Evolutionary conservation across 2,329 filamentous ascomycete genomes (phyloP), one percentile per base, ranked within the genome.

Genomic region (Hymenoscyphus fraxineus): DNA sequence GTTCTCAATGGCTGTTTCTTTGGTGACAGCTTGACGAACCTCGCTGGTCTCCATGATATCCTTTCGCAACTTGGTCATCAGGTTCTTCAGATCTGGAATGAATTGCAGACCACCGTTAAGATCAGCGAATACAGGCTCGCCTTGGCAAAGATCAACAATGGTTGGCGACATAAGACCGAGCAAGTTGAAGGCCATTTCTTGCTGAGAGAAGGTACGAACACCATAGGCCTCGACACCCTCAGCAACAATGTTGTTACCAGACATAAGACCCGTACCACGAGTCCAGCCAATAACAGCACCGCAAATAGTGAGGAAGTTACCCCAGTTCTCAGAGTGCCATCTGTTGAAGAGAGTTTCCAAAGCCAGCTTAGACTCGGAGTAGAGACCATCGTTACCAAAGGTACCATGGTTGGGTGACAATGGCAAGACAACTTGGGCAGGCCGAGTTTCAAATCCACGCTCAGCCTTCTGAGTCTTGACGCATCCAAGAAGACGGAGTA

Each of bases 251-350:
- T 99, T 98, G 84, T 98, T 98, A 74, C 91, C 93, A 70, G 90
- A 91, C 94, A 99, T 99, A 73, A 99, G 87, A 76, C 95, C 95
- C 68, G 95, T 99, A 70, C 94, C 95, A 80, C 95, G 94, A 72
- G 95, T 99, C 95, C 95, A 99, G 68, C 95, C 95, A 76, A 99
- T 99, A 78, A 98, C 92, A 68, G 94, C 94, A 82, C 95, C 95
- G 73, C 95, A 99, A 72, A 99, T 95, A 66, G 94, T 98, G 73
- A 99, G 92, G 82, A 96, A 99, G 80, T 94, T 94, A 70, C 88
- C 89, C 95, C 95, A 99, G 81, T 87, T 93, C 81, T 99, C 95
- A 0, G 95, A 96, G 79, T 96, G 90, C 95, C 95, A 99, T 72
- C 95, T 87, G 81, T 97, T 97, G 86, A 99, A 98, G 44, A 99